These are phyloP conservation scores for Aspergillus aculeatus DNA, from an alignment of 2,329 filamentous ascomycete genomes.

Conservation along the genomic window DNA sequence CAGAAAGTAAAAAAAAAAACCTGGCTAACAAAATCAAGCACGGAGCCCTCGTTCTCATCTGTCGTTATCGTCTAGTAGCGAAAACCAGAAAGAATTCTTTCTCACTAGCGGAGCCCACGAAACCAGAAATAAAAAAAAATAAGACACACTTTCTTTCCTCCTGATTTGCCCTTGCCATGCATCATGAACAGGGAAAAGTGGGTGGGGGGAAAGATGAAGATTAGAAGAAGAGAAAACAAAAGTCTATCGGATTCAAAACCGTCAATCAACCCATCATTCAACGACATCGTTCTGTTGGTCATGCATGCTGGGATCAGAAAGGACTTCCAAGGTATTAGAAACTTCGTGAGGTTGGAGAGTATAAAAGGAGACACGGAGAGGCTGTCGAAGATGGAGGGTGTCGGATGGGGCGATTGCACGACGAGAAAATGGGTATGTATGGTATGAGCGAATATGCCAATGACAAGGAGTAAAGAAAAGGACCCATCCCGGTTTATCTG, in stretches of 20 bases:
- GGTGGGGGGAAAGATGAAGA: not conserved
- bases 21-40: slow-evolving; percentile 1
- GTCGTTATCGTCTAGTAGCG: not conserved
- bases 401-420: not conserved
- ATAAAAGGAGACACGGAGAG: not conserved
- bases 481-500: not conserved
- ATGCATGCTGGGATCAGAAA: not conserved
- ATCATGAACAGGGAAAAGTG: not conserved
- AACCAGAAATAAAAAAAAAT: too few relatives aligned
- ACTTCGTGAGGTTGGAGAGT: not conserved
- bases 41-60: not conserved
- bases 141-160: too few relatives aligned
- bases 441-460: not conserved
- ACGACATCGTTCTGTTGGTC: not conserved
- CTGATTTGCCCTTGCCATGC: too few relatives aligned
- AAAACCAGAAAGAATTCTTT: too few relatives aligned
- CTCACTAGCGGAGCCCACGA: too few relatives aligned
- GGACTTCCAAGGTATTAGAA: not conserved
- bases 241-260: not conserved
- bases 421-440: not conserved
- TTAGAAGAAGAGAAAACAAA: not conserved
- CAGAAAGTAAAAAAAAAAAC: slow-evolving; percentile 1
- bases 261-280: not conserved
- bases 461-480: not conserved
- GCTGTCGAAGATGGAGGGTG: not conserved